Conservation (phyloP, 768 basidiomycete genomes). For the Boletus subparvulus region DNA sequence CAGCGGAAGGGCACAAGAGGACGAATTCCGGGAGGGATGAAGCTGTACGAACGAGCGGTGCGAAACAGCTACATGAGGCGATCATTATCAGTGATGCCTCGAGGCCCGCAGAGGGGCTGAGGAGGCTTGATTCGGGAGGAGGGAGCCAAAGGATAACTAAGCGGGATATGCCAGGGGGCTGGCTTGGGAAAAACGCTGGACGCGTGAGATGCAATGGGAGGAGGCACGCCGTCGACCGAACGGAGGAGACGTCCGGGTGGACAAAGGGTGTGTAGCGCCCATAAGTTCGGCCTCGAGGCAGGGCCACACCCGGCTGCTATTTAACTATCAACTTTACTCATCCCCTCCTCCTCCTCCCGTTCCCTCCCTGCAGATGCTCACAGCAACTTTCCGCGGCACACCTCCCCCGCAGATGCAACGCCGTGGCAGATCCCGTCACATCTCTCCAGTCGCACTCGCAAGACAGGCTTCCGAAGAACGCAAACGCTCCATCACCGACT, state of each 20-base stretch:
- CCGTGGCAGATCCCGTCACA: constrained; percentile 43
- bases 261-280: not conserved
- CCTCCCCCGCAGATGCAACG: constrained; percentile 27
- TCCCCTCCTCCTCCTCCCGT: not conserved
- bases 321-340: not conserved
- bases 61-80: constrained; percentile 15
- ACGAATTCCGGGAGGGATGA: constrained; percentile 1
- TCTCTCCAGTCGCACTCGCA: constrained; percentile 44
- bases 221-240: constrained; percentile 5
- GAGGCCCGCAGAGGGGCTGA: constrained; percentile 17
- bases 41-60: constrained; percentile 7
- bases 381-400: constrained; percentile 26
- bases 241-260: not conserved
- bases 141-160: not conserved
- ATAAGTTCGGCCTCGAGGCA: constrained; percentile 18
- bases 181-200: constrained; percentile 6
- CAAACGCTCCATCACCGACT: constrained; percentile 3
- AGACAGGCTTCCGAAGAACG: constrained; percentile 45
- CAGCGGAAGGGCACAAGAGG: not conserved
- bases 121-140: constrained; percentile 16
- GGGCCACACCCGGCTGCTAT: not conserved
- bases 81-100: constrained; percentile 32
- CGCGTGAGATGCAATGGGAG: constrained; percentile 6
- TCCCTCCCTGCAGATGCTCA: constrained; percentile 15
- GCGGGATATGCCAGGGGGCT: constrained; percentile 1